phyloP scores from a whole-genome alignment of 2,329 filamentous ascomycete genomes.

The Aspergillus fijiensis region DNA sequence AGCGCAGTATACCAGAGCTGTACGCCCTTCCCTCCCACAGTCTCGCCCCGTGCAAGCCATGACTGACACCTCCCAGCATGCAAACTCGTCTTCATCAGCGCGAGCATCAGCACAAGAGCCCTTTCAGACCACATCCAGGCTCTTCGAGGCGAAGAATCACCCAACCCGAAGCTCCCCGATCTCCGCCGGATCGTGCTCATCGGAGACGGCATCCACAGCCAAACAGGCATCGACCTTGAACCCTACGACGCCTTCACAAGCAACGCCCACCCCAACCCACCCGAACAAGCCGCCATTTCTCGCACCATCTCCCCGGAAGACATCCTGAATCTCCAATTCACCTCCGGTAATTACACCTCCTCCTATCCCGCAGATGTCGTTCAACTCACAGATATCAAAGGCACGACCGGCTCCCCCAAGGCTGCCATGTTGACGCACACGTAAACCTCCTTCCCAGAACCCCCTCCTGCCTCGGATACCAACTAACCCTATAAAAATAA shows the following conservation, averaged over 20 bases:
- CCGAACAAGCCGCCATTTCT: not conserved
- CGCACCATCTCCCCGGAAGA: conserved; percentile 58
- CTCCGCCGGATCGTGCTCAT: conserved; percentile 17
- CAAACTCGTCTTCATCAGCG: conserved; percentile 27
- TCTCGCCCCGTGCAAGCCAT: not conserved
- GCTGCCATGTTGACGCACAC: conserved; percentile 68
- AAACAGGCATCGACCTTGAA: conserved; percentile 7
- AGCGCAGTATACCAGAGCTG: conserved; percentile 22
- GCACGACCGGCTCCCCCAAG: conserved; percentile 67
- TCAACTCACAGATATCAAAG: conserved; percentile 26
- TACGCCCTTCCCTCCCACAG: conserved; percentile 11
- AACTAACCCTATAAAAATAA: not conserved
- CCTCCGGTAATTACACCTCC: conserved; percentile 31
- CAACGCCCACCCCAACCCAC: not conserved
- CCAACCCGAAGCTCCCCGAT: conserved; percentile 11
- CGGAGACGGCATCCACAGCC: not conserved
- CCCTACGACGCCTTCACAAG: conserved; percentile 16
- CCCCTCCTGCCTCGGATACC: too few relatives aligned
- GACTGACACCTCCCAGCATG: conserved; percentile 17
- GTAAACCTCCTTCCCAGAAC: conserved; percentile 37
- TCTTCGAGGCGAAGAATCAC: conserved; percentile 5
- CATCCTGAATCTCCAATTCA: conserved; percentile 70
- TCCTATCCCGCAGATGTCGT: too few relatives aligned
- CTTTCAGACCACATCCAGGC: conserved; percentile 22
- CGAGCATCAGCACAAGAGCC: conserved; percentile 19